A percentile compares a stretch with the other conserved stretches of the same genome.
These are phyloP conservation scores for Rhododendron mucronatum DNA, from an alignment of 148 eudicot species.

Conservation along the genomic window DNA sequence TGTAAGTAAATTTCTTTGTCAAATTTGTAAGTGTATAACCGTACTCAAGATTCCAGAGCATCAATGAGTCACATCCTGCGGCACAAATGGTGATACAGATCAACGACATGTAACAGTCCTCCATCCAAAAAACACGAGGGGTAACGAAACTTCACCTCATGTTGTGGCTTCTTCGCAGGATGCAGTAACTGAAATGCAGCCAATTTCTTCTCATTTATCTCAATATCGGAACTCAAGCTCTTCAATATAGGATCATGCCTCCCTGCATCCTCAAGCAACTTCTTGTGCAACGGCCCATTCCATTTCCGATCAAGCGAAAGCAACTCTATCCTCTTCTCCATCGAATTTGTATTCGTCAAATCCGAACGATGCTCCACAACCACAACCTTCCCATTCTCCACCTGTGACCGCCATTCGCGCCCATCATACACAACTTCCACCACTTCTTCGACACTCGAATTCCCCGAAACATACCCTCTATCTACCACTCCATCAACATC, in stretches of 20 bases:
- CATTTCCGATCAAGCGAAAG: constrained; percentile 14
- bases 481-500: constrained; percentile 21
- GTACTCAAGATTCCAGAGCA: neutral
- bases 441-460: constrained; percentile 36
- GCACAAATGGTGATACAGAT: neutral
- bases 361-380: constrained; percentile 21
- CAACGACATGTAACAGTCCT: neutral
- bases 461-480: constrained; percentile 28
- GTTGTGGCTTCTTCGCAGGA: constrained; percentile 37
- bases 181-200: constrained; percentile 13
- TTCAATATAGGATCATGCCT: constrained; percentile 26
- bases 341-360: constrained; percentile 14
- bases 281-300: constrained; percentile 33
- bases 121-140: neutral
- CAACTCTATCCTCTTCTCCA: constrained; percentile 30
- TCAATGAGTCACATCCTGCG: neutral
- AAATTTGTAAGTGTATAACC: neutral
- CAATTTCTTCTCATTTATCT: constrained; percentile 21
- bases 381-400: constrained; percentile 22
- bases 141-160: constrained; percentile 31
- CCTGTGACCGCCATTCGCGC: constrained; percentile 21
- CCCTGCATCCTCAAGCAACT: constrained; percentile 30
- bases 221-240: constrained; percentile 36
- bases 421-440: constrained; percentile 31
- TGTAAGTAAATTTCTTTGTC: neutral